Base-by-base conservation (phyloP, 1,284 basidiomycete species). In the Ganoderma meredithae region DNA sequence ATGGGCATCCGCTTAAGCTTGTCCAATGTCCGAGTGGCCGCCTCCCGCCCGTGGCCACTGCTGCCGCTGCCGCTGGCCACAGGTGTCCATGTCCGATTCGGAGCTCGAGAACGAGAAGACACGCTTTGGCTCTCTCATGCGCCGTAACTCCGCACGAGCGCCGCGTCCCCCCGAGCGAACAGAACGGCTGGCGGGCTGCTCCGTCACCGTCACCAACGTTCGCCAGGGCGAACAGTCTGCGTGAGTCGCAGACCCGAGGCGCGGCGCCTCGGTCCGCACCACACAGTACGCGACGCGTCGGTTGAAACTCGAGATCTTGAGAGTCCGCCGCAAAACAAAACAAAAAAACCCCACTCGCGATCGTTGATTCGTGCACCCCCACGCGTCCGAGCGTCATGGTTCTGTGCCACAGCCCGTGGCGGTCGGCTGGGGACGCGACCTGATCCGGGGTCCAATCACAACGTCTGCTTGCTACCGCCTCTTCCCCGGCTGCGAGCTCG, bases 401-500 rank as follows among this genome's bases (percentile, higher is more conserved):
- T 27, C n/a, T n/a, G n/a, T n/a, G n/a, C n/a, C 15, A 27, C 33
- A 27, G 27, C 25, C 52, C 27, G 52, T 33, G 52, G 52, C 52
- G 52, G 52, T 55, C 52, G 52, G 52, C 52, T 31, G 52, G 13
- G 25, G 19, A 25, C 47, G 10, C 25, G 22, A 22, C 13, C 47
- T 49, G 22, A 49, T 25, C 47, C 47, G 22, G 22, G 47, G 25
- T 49, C 47, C 47, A 49, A 49, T 49, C 47, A 49, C 52, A 27
- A 31, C 17, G 13, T 22, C 8, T 19, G 27, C 52, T 25, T 43
- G 47, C 44, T 60, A 52, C 53, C 63, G 64, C 64, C 69, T 66
- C 69, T 40, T 65, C 58, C 62, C 66, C 67, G 67, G 69, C 60
- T 68, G 69, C 62, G 60, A 25, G 41, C 27, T 41, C 40, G 36